phyloP scores from a whole-genome alignment of 139 green algal species.

The Tetradesmus obliquus region DNA sequence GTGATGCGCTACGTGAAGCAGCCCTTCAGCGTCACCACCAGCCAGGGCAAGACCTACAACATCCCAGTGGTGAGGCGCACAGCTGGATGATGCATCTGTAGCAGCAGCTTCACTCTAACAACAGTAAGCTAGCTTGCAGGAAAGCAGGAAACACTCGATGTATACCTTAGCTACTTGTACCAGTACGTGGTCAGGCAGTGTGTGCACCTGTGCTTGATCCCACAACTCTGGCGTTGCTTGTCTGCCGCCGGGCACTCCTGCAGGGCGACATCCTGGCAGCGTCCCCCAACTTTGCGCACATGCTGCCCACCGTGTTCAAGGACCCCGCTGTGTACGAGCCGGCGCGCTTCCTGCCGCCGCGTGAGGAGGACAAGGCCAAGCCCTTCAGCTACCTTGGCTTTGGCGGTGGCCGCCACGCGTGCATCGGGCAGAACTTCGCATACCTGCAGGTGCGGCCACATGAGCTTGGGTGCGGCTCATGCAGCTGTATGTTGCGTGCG shows the following conservation, averaged over 20 bases:
- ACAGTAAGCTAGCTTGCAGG: neutral
- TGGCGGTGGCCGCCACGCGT: constrained; percentile 95
- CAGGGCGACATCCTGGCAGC: constrained; percentile 90
- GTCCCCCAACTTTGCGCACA: constrained; percentile 92
- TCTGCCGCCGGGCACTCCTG: neutral
- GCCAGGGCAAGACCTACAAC: constrained; percentile 78
- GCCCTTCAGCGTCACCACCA: constrained; percentile 89
- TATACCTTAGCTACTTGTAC: too few relatives aligned
- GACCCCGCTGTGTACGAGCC: constrained; percentile 88
- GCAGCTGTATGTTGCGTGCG: neutral
- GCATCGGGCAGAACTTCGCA: constrained; percentile 98
- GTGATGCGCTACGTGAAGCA: constrained; percentile 91
- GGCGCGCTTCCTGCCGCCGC: constrained; percentile 78
- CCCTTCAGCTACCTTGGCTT: constrained; percentile 96
- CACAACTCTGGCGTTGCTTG: too few relatives aligned
- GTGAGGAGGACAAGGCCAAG: constrained; percentile 88
- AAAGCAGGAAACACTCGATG: too few relatives aligned
- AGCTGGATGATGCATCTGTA: neutral
- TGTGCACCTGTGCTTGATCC: too few relatives aligned
- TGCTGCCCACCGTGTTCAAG: constrained; percentile 83
- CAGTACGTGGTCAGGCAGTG: too few relatives aligned
- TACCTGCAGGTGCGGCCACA: constrained; percentile 80
- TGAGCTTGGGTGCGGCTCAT: neutral
- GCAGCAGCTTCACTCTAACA: neutral
- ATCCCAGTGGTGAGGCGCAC: constrained; percentile 83